Base-by-base conservation (phyloP, 2,329 filamentous ascomycete genomes). In the Xylariaceae sp. region DNA sequence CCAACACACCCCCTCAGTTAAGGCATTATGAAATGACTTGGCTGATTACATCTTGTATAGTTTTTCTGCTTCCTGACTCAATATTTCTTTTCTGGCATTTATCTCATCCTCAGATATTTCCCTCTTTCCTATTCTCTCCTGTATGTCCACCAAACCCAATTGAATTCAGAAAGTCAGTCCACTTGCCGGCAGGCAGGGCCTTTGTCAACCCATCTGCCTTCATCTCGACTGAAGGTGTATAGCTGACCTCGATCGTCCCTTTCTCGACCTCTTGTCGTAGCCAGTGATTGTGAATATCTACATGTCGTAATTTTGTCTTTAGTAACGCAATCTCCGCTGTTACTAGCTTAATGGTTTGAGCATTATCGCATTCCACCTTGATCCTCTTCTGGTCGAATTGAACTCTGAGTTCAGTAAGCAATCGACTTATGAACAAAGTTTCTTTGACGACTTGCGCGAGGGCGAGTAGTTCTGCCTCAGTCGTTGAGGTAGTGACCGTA, bases 371-470 rank as follows among this genome's bases (percentile, higher is more conserved):
- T 9, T 31, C 7, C 5, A 42, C 12, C 1, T 3, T 3, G 11
- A 38, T 34, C 2, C 12, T 14, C 27, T 27, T 14, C 9, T 9
- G 3, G 1, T 36, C n/a, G 2, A 34, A 2, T 6, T 3, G 24
- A 9, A 43, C 13, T 8, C 31, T 17, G 2, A 38, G 13, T 14
- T 43, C n/a, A 4, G 15, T 16, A 9, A 38, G 31, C 5, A 43
- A 14, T 5, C 31, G 9, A 3, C n/a, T 26, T 3, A 38, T 26
- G 16, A 18, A 38, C 11, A 43, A 27, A 11, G 16, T 19, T 19
- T 43, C 31, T 9, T 43, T 38, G 2, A 16, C 28, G 5, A 36
- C 31, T 31, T 38, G 34, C 12, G 39, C 39, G 8, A 41, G 16
- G 2, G 35, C 35, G 2, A 42, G 14, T 2, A 38, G n/a, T 4